Conservation (phyloP, 78 protist species). For the Mantamonas sphyraenae region DNA sequence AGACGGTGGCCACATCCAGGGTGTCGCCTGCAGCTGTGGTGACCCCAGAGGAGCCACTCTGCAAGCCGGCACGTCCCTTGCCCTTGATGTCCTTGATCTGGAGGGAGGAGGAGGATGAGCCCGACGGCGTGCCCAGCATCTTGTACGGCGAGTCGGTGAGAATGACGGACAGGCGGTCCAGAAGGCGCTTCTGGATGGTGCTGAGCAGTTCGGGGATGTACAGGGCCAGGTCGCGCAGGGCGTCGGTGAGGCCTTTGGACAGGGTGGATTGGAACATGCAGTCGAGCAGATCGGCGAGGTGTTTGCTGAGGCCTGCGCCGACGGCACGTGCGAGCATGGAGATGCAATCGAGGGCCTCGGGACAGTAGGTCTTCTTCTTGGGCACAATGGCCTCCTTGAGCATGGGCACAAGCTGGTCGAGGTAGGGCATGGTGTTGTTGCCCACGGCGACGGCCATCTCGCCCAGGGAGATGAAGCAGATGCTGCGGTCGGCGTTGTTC, state of each 20-base stretch:
- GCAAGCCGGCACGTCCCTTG: too few relatives aligned
- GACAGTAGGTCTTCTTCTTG: neutral
- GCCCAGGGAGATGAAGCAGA: conserved; percentile 22
- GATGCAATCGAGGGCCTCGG: conserved; percentile 39
- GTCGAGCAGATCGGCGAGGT: conserved; percentile 7
- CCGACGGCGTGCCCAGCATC: too few relatives aligned
- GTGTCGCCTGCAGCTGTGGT: neutral
- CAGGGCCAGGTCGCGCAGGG: conserved; percentile 31
- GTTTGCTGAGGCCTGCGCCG: conserved; percentile 11
- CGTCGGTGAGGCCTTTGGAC: conserved; percentile 8
- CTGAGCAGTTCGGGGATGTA: conserved; percentile 36
- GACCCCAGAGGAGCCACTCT: too few relatives aligned
- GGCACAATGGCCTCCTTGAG: neutral
- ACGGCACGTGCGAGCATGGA: conserved; percentile 48
- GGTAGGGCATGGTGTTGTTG: conserved; percentile 23
- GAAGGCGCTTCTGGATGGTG: conserved; percentile 25
- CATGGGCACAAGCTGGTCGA: conserved; percentile 20
- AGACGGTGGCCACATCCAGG: neutral
- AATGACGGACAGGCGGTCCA: neutral
- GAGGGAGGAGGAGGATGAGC: too few relatives aligned
- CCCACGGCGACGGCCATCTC: conserved; percentile 49
- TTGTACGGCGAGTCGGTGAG: too few relatives aligned
- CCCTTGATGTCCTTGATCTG: too few relatives aligned
- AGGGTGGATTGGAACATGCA: conserved; percentile 38
- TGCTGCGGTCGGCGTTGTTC: conserved; percentile 10